A percentile compares a stretch with the other conserved stretches of the same genome.
Evolutionary conservation across 2,329 filamentous ascomycete species (phyloP).

Genomic region (Ophiostoma triangulosporum): DNA sequence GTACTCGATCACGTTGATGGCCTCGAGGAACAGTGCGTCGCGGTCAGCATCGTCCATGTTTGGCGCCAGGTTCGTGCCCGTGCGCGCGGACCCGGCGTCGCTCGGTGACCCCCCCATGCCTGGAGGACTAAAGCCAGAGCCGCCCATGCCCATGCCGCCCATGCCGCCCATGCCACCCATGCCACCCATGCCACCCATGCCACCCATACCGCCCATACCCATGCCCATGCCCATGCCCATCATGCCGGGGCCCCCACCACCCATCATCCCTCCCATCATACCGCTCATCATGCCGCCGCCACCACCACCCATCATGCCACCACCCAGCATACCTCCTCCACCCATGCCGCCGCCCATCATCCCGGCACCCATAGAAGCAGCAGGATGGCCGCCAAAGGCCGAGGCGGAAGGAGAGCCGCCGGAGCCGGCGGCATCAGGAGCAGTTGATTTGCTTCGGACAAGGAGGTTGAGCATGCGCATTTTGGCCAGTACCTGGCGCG

Average conservation of each 20-base stretch:
- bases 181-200: neutral
- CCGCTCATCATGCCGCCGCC: slow-evolving; percentile 1
- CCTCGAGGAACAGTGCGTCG: slow-evolving; percentile 38
- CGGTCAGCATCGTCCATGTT: slow-evolving; percentile 29
- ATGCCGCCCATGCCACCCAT: slow-evolving; percentile 3
- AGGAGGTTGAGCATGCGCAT: slow-evolving; percentile 42
- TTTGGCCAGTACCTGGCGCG: slow-evolving; percentile 40
- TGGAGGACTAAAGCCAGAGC: neutral
- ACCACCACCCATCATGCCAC: neutral
- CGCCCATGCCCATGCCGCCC: slow-evolving; percentile 3
- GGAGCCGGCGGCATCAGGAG: neutral
- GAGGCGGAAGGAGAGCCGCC: slow-evolving; percentile 7
- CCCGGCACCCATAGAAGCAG: slow-evolving; percentile 15
- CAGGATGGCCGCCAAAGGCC: neutral
- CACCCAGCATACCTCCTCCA: neutral
- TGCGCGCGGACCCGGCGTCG: neutral
- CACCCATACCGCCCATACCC: slow-evolving; percentile 1
- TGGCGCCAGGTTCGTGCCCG: neutral
- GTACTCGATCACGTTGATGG: slow-evolving; percentile 45
- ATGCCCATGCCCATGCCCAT: slow-evolving; percentile 1
- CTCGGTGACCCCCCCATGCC: neutral
- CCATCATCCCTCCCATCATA: neutral
- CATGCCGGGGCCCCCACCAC: neutral
- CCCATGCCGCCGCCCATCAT: neutral
- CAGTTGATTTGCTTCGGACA: slow-evolving; percentile 20